Evolutionary conservation across 345 rosid species (phyloP).

Genomic region (Murraya paniculata): DNA sequence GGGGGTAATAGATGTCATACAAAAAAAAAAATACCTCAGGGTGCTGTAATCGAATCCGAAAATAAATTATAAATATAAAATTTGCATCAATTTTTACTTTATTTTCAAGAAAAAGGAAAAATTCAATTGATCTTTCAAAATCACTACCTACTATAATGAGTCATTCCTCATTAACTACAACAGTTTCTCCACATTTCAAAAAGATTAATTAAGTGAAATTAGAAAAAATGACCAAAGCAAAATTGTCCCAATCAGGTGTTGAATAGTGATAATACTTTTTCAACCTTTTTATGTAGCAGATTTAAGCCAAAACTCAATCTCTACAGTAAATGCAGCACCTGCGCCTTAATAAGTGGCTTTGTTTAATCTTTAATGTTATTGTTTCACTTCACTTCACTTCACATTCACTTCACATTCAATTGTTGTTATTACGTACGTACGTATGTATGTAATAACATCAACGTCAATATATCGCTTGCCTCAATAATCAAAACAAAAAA

Average conservation of each 20-base stretch:
- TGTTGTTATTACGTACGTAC: background rate
- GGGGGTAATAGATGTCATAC: background rate
- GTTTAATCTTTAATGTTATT: no score
- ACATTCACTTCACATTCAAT: background rate
- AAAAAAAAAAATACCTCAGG: no score
- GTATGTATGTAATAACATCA: background rate
- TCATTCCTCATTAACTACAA: background rate
- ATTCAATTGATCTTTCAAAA: background rate
- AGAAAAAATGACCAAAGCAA: background rate
- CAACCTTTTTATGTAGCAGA: background rate
- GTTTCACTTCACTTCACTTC: background rate
- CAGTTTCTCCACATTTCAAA: background rate
- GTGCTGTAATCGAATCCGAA: no score
- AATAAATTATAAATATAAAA: no score
- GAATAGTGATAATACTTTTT: background rate
- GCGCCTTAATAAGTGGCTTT: constrained; percentile 38
- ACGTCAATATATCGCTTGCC: no score
- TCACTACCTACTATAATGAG: background rate
- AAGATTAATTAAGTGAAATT: background rate
- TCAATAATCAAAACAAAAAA: background rate
- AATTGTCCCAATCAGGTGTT: background rate
- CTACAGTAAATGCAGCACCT: constrained; percentile 14
- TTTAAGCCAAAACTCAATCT: no score
- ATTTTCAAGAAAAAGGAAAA: no score
- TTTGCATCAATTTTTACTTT: no score